These are phyloP conservation scores for Singerocomus rubriflavus DNA, from an alignment of 1,284 basidiomycete species.

Conservation along the genomic window DNA sequence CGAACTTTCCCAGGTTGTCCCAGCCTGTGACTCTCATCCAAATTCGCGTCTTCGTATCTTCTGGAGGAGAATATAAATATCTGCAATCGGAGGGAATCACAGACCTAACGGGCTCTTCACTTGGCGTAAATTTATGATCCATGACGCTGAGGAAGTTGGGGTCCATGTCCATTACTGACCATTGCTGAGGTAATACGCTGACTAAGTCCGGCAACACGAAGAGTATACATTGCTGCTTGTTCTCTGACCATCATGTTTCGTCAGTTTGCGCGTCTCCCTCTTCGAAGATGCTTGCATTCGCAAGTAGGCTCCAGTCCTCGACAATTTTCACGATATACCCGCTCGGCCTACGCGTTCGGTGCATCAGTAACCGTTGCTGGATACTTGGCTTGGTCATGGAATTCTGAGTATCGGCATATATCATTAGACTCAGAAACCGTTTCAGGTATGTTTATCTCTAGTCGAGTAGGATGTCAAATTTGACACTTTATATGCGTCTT, in stretches of 20 bases:
- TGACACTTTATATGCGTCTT: background rate
- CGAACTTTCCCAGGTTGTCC: no score
- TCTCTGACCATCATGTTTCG: conserved; percentile 36
- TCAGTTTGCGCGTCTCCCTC: conserved; percentile 33
- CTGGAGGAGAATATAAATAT: no score
- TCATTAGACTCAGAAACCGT: conserved; percentile 29
- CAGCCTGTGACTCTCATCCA: no score
- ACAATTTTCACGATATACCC: conserved; percentile 21
- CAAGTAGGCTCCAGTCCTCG: conserved; percentile 14
- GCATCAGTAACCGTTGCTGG: conserved; percentile 28
- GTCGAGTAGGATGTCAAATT: background rate
- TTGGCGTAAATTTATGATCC: no score
- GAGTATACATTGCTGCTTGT: background rate
- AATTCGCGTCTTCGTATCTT: no score
- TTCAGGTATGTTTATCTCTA: conserved; percentile 20
- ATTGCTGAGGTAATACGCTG: conserved; percentile 18
- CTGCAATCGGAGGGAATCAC: no score
- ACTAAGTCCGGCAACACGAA: conserved; percentile 17
- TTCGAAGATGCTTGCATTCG: conserved; percentile 30
- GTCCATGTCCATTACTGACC: no score
- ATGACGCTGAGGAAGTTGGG: no score
- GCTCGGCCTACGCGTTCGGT: conserved; percentile 25
- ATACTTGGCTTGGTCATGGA: conserved; percentile 30
- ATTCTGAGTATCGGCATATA: conserved; percentile 20
- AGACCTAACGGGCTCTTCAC: no score